These are phyloP conservation scores for Citrus cavaleriei DNA, from an alignment of 345 rosid species.

Conservation along the genomic window DNA sequence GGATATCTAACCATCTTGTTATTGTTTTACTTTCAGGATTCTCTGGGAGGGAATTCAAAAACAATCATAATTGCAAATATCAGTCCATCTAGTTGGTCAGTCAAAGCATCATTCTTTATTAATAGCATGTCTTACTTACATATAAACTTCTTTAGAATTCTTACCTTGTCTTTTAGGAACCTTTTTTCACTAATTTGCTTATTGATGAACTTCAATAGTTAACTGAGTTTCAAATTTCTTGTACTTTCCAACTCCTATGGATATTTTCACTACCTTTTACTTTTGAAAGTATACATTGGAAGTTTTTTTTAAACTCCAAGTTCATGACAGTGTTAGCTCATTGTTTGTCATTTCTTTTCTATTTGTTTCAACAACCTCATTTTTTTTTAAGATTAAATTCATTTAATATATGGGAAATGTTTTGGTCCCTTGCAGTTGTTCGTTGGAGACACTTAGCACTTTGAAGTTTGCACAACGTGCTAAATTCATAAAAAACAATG, in stretches of 20 bases:
- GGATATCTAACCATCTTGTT: conserved; percentile 1
- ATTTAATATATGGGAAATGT: conserved; percentile 13
- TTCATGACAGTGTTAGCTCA: background rate
- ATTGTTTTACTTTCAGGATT: conserved; percentile 55
- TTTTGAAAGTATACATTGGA: background rate
- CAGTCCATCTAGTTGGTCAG: conserved; percentile 89
- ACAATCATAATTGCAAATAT: conserved; percentile 95
- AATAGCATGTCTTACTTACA: background rate
- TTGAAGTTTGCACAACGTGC: conserved; percentile 99
- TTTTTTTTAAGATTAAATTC: too few relatives aligned
- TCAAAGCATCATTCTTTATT: conserved; percentile 3
- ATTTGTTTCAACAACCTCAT: background rate
- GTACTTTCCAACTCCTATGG: background rate
- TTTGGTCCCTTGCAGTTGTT: conserved; percentile 55
- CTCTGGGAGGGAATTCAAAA: conserved; percentile 96
- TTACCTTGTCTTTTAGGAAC: background rate
- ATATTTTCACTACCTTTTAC: background rate
- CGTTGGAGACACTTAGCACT: conserved; percentile 92
- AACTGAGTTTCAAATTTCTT: background rate
- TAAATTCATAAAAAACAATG: conserved; percentile 92
- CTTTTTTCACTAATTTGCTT: background rate
- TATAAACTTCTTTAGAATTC: background rate
- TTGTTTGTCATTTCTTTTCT: background rate
- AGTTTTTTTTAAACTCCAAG: background rate
- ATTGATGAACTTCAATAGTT: background rate